These are phyloP conservation scores for Galerina marginata DNA, from an alignment of 768 basidiomycete species.

Conservation along the genomic window DNA sequence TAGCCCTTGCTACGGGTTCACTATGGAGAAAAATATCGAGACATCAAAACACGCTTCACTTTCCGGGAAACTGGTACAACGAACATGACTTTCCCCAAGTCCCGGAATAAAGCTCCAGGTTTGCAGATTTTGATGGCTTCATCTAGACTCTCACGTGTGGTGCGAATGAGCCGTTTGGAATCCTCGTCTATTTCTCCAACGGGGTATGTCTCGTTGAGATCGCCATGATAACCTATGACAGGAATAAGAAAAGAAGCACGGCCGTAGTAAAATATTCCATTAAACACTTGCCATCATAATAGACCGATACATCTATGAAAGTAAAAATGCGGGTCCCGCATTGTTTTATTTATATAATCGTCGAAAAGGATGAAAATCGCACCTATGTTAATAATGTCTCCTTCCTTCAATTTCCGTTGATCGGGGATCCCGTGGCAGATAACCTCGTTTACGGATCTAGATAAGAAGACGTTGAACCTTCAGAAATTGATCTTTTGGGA, in stretches of 20 bases:
- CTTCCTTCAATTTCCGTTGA: conserved; percentile 80
- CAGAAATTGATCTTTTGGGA: conserved; percentile 3
- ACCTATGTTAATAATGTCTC: conserved; percentile 97
- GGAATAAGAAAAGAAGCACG: conserved; percentile 2
- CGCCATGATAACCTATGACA: conserved; percentile 81
- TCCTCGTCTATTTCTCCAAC: conserved; percentile 87
- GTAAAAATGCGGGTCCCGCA: conserved; percentile 14
- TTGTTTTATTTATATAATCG: conserved; percentile 3
- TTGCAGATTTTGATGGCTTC: conserved; percentile 92
- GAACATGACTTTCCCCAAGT: conserved; percentile 86
- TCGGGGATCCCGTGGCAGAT: conserved; percentile 99
- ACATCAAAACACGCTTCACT: conserved; percentile 6
- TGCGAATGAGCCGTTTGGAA: conserved; percentile 79
- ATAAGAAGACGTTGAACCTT: conserved; percentile 1
- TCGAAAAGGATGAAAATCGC: conserved; percentile 24
- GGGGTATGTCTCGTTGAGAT: conserved; percentile 92
- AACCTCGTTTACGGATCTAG: conserved; percentile 89
- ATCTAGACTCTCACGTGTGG: conserved; percentile 83
- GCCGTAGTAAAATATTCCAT: conserved; percentile 4
- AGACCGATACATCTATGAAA: conserved; percentile 76
- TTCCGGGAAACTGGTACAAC: conserved; percentile 32
- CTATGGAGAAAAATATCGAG: conserved; percentile 28
- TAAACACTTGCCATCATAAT: conserved; percentile 64
- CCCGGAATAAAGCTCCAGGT: conserved; percentile 89
- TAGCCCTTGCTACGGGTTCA: conserved; percentile 83